Conservation (phyloP, 2,329 filamentous ascomycete genomes). For the Pseudogymnoascus sp. region DNA sequence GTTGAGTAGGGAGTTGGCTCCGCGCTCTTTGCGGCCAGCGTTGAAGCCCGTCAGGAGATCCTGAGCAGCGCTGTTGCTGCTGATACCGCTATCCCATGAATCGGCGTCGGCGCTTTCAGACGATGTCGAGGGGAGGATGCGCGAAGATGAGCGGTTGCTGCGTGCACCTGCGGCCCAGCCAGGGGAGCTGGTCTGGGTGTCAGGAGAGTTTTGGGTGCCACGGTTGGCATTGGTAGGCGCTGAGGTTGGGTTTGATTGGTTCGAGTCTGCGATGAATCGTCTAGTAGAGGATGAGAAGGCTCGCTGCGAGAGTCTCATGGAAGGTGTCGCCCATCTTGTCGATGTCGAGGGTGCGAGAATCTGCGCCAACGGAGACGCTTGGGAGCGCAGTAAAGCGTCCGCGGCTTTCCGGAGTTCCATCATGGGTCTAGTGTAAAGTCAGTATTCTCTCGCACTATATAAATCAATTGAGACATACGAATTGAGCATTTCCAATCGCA, state of each 20-base stretch:
- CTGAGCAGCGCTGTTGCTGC: background rate
- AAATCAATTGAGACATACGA: constrained; percentile 1
- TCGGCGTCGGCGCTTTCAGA: background rate
- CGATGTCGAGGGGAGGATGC: background rate
- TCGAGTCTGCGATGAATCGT: background rate
- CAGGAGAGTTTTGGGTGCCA: constrained; percentile 2
- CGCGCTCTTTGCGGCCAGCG: constrained; percentile 5
- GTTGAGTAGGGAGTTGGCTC: constrained; percentile 1
- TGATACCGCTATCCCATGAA: constrained; percentile 1
- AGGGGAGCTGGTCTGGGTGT: background rate
- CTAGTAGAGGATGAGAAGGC: constrained; percentile 7
- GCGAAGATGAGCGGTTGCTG: background rate
- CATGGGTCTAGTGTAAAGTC: constrained; percentile 6
- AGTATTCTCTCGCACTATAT: background rate
- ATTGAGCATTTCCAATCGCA: constrained; percentile 11
- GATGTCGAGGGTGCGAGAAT: constrained; percentile 24
- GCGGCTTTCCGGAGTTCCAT: constrained; percentile 31
- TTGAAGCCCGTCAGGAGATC: constrained; percentile 6
- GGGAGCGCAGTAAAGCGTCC: constrained; percentile 26
- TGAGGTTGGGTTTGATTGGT: background rate
- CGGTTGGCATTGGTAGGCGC: background rate
- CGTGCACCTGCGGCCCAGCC: background rate
- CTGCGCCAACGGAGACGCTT: constrained; percentile 21
- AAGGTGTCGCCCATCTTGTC: constrained; percentile 15
- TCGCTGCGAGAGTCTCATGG: background rate